Evolutionary conservation across 345 rosid species (phyloP), one percentile per base, ranked within the genome.

Genomic region (Bruguiera parviflora): DNA sequence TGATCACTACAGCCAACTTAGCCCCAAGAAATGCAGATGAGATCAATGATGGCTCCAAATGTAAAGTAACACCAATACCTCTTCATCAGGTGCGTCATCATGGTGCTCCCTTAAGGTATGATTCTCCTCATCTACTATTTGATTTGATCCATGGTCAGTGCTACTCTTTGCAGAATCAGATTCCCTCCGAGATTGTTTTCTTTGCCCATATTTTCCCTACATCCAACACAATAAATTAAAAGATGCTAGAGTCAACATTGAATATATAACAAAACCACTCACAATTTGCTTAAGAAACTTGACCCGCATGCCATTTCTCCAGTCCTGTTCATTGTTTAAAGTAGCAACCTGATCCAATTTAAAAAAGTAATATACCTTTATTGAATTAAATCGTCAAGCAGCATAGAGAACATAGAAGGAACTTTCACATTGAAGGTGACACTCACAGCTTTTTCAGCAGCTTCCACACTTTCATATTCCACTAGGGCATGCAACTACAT

Each of bases 391-490:
- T 53, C 27, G 62, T 9, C 24, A 53, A 75, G 24, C 63, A 77
- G 37, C 43, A 53, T 19, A 68, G 64, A 47, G 33, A 22, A 74
- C n/a, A 61, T 8, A 15, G 28, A 32, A 57, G 29, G 19, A 66
- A 11, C 53, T 25, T 35, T 51, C 27, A 61, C 28, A 69, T n/a
- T 49, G 20, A 52, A 55, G 31, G 65, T 22, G 11, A 63, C 27
- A 79, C 92, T 87, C 79, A 94, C 98, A 67, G 98, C 96, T 80
- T 83, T 89, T 75, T 91, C 97, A 64, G 97, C 92, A 77, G 93
- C 88, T 74, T 94, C 96, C 46, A 82, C 86, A 3, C 89, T 82
- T 70, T 87, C 92, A 68, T 84, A 94, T 80, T 91, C 97, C 77
- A 91, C 97, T 20, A 94, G 71, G 47, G 97, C 97, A 77, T 89